Percentiles rank a stretch among this genome's conserved stretches.
Conservation (phyloP, 2,329 filamentous ascomycete genomes). For the Colletotrichum liriopes region DNA sequence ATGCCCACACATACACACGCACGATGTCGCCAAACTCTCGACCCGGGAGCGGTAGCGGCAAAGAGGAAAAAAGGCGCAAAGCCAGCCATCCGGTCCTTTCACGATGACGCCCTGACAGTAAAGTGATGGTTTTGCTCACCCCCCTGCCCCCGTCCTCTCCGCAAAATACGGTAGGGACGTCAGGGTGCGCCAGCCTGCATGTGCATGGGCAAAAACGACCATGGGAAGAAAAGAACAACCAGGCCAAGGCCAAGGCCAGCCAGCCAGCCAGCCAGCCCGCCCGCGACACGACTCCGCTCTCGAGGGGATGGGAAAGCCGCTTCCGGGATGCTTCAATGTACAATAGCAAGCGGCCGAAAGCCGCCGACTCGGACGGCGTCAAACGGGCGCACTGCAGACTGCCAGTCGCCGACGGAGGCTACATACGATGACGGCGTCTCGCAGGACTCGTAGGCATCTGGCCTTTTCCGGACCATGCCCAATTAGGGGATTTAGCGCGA, state of each 20-base stretch:
- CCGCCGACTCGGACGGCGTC: slow-evolving; percentile 34
- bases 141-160: slow-evolving; percentile 12
- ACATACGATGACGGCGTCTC: slow-evolving; percentile 36
- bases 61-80: slow-evolving; percentile 12
- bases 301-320: slow-evolving; percentile 23
- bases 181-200: slow-evolving; percentile 30
- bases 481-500: slow-evolving; percentile 28
- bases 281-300: slow-evolving; percentile 25
- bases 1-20: slow-evolving; percentile 23
- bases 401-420: slow-evolving; percentile 15
- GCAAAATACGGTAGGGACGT: slow-evolving; percentile 23
- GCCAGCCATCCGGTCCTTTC: slow-evolving; percentile 16
- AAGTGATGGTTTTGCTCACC: slow-evolving; percentile 12
- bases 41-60: slow-evolving; percentile 36
- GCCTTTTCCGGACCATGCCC: slow-evolving; percentile 28
- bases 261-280: background rate
- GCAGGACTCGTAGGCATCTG: slow-evolving; percentile 21
- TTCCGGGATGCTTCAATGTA: slow-evolving; percentile 32
- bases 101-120: slow-evolving; percentile 34
- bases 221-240: background rate
- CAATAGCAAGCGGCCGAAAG: slow-evolving; percentile 22
- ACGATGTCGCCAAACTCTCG: slow-evolving; percentile 33
- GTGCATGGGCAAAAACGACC: slow-evolving; percentile 23
- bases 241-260: background rate
- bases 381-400: slow-evolving; percentile 37